phyloP scores from a whole-genome alignment of 2,329 filamentous ascomycete genomes.

The Mariannaea sp. region DNA sequence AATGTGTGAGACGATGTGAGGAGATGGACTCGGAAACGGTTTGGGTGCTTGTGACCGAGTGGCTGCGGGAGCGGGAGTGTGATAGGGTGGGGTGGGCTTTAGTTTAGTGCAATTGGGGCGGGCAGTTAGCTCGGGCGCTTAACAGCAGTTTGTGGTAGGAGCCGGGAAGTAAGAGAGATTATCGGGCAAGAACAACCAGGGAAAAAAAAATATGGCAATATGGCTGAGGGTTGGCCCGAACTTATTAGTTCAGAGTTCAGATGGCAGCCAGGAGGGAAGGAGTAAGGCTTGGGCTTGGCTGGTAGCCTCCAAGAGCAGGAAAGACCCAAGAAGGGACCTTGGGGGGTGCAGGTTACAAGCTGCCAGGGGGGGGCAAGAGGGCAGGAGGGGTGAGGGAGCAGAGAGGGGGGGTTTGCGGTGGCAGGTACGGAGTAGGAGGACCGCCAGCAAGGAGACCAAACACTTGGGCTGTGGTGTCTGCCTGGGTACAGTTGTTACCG shows the following conservation, averaged over 20 bases:
- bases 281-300: conserved; percentile 25
- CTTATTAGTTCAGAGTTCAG: conserved; percentile 37
- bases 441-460: not conserved
- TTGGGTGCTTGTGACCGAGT: conserved; percentile 6
- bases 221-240: conserved; percentile 26
- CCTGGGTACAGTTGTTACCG: too few species aligned
- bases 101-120: conserved; percentile 14
- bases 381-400: conserved; percentile 6
- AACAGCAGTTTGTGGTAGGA: conserved; percentile 18
- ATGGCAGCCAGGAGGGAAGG: conserved; percentile 25
- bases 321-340: conserved; percentile 8
- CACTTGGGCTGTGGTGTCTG: not conserved
- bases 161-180: conserved; percentile 7
- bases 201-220: too few species aligned
- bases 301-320: not conserved
- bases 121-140: conserved; percentile 34
- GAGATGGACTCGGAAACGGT: conserved; percentile 6
- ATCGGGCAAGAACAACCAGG: conserved; percentile 25
- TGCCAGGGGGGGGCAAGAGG: not conserved
- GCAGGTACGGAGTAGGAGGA: not conserved
- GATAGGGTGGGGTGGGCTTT: conserved; percentile 16
- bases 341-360: conserved; percentile 22
- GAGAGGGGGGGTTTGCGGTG: conserved; percentile 3
- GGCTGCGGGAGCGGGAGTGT: conserved; percentile 12
- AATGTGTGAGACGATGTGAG: conserved; percentile 29